Percentiles rank a stretch among this genome's conserved stretches.
These are phyloP conservation scores for Chaetomium globosum DNA, from an alignment of 2,329 filamentous ascomycete species.

Conservation along the genomic window DNA sequence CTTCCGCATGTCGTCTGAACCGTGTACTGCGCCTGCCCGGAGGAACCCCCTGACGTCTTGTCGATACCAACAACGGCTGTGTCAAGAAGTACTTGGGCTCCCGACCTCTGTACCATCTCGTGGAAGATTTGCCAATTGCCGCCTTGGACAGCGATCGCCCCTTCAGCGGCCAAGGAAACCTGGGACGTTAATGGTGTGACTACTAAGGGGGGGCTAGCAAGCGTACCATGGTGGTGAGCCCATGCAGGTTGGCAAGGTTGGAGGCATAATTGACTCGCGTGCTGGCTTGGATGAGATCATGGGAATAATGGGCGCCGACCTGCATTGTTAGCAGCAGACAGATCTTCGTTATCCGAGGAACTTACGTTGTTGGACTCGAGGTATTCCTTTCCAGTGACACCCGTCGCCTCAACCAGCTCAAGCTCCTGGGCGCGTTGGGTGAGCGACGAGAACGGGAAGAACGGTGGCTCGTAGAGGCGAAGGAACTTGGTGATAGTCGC, in stretches of 20 bases:
- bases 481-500: constrained; percentile 72
- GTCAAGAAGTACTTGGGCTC: constrained; percentile 64
- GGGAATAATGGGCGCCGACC: constrained; percentile 68
- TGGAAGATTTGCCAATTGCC: constrained; percentile 96
- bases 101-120: constrained; percentile 70
- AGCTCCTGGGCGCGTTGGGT: constrained; percentile 68
- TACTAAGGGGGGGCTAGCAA: neutral
- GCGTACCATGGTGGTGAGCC: constrained; percentile 76
- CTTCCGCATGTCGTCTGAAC: constrained; percentile 45
- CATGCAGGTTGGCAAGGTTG: constrained; percentile 83
- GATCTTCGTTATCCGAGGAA: neutral
- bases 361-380: constrained; percentile 64
- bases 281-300: constrained; percentile 84
- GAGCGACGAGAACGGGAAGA: constrained; percentile 82
- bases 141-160: constrained; percentile 74
- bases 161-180: constrained; percentile 86
- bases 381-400: constrained; percentile 72
- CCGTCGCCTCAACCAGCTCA: constrained; percentile 67
- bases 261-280: constrained; percentile 95
- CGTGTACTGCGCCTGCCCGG: constrained; percentile 50
- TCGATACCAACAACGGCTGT: constrained; percentile 66
- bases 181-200: constrained; percentile 30
- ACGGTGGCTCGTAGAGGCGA: constrained; percentile 75
- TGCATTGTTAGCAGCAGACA: constrained; percentile 36
- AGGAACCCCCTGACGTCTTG: constrained; percentile 44